Evolutionary conservation across 2,329 filamentous ascomycete genomes (phyloP).

Genomic region (Botrytis paeoniae): DNA sequence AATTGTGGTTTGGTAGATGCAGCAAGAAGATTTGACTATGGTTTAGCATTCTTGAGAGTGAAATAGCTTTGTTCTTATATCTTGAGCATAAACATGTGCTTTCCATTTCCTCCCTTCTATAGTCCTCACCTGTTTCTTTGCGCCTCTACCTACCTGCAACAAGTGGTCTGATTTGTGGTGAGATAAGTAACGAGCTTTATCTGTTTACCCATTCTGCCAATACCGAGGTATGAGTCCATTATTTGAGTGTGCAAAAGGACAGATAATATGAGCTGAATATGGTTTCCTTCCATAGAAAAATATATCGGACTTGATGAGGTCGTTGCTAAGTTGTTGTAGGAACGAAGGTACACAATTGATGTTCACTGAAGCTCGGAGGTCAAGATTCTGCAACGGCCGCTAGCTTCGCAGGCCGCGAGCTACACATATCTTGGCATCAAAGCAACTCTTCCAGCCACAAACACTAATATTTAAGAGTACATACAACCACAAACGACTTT

Average conservation of each 20-base stretch:
- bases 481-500: not conserved
- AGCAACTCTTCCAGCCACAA: not conserved
- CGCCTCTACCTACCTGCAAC: not conserved
- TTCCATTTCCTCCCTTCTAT: not conserved
- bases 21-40: not conserved
- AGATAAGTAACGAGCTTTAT: not conserved
- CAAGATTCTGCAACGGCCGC: not conserved
- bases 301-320: not conserved
- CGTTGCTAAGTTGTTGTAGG: not conserved
- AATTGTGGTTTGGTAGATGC: not conserved
- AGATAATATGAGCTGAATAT: not conserved
- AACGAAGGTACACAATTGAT: not conserved
- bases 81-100: not conserved
- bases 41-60: not conserved
- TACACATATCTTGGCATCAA: not conserved
- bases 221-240: not conserved
- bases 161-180: constrained; percentile 13
- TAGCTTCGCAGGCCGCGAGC: not conserved
- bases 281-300: too few species aligned
- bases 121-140: not conserved
- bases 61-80: not conserved
- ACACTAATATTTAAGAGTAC: not conserved
- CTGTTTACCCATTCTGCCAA: not conserved
- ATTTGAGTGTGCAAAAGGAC: not conserved
- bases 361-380: not conserved